Conservation (phyloP, 768 basidiomycete genomes). For the Naganishia vaughanmartiniae region DNA sequence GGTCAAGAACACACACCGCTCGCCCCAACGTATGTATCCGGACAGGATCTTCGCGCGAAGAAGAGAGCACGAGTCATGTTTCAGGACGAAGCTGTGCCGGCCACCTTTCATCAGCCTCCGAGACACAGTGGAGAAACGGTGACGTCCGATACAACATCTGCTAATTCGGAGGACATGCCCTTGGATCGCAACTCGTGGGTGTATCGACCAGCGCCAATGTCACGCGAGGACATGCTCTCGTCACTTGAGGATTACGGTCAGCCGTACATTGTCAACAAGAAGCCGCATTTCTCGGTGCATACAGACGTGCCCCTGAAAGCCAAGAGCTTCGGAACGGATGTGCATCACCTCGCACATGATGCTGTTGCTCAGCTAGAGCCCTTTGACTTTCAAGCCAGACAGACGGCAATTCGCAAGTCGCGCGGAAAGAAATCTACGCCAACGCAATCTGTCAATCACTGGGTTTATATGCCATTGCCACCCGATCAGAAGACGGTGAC, state of each 20-base stretch:
- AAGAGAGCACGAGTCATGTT: conserved; percentile 9
- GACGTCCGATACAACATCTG: conserved; percentile 4
- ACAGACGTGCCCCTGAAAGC: conserved; percentile 57
- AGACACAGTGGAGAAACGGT: conserved; percentile 4
- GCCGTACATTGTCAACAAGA: conserved; percentile 64
- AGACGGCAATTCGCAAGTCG: conserved; percentile 25
- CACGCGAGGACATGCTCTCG: conserved; percentile 1
- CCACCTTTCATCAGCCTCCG: background rate
- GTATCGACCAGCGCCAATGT: conserved; percentile 1
- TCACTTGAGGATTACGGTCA: conserved; percentile 8
- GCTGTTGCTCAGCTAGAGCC: conserved; percentile 62
- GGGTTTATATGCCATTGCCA: conserved; percentile 73
- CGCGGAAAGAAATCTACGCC: conserved; percentile 44
- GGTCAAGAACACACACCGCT: background rate
- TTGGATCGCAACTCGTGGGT: conserved; percentile 1
- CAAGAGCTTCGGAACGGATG: conserved; percentile 18
- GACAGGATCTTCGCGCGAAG: background rate
- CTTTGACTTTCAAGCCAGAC: conserved; percentile 55
- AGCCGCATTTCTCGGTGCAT: conserved; percentile 75
- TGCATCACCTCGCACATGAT: conserved; percentile 60
- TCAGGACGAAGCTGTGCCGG: background rate
- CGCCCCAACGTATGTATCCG: conserved; percentile 5
- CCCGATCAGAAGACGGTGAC: conserved; percentile 62
- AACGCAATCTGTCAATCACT: conserved; percentile 55
- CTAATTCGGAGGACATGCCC: background rate